These are phyloP conservation scores for Pythium sukuiense DNA, from an alignment of 352 stramenopile species.

Conservation along the genomic window DNA sequence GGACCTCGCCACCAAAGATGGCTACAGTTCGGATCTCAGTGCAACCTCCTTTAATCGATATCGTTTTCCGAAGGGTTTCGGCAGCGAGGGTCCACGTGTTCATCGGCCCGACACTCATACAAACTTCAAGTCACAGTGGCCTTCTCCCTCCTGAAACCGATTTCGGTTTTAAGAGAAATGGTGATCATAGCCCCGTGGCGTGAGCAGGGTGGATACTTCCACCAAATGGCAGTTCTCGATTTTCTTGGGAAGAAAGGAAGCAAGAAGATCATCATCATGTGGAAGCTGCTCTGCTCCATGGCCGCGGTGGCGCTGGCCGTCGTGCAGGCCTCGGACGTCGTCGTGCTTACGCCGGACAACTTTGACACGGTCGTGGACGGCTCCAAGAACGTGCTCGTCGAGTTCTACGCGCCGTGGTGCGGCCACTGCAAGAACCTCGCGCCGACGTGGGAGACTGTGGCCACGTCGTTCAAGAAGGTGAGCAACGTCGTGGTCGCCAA, in stretches of 20 bases:
- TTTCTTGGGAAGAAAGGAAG: slow-evolving; percentile 17
- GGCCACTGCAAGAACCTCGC: slow-evolving; percentile 71
- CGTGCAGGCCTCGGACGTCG: slow-evolving; percentile 65
- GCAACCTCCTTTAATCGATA: neutral
- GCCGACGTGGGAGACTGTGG: slow-evolving; percentile 83
- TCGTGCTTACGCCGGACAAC: slow-evolving; percentile 80
- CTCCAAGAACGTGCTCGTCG: slow-evolving; percentile 78
- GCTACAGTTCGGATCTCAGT: neutral
- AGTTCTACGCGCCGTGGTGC: slow-evolving; percentile 56
- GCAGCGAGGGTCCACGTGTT: neutral
- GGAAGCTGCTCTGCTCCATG: slow-evolving; percentile 55
- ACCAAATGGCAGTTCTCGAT: slow-evolving; percentile 36
- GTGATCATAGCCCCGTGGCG: slow-evolving; percentile 14
- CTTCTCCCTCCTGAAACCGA: slow-evolving; percentile 20
- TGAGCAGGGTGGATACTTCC: too few species aligned
- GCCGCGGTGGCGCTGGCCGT: slow-evolving; percentile 47
- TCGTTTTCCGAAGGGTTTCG: slow-evolving; percentile 2
- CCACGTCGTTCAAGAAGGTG: slow-evolving; percentile 84
- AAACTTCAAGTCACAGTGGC: slow-evolving; percentile 37
- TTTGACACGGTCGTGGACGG: slow-evolving; percentile 82
- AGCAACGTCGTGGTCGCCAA: slow-evolving; percentile 84
- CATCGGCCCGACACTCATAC: slow-evolving; percentile 26
- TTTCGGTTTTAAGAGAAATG: slow-evolving; percentile 25
- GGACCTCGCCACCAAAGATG: neutral
- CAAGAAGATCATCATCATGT: slow-evolving; percentile 33